These are phyloP conservation scores for Colletotrichum sublineola DNA, from an alignment of 2,329 filamentous ascomycete species.

Conservation along the genomic window DNA sequence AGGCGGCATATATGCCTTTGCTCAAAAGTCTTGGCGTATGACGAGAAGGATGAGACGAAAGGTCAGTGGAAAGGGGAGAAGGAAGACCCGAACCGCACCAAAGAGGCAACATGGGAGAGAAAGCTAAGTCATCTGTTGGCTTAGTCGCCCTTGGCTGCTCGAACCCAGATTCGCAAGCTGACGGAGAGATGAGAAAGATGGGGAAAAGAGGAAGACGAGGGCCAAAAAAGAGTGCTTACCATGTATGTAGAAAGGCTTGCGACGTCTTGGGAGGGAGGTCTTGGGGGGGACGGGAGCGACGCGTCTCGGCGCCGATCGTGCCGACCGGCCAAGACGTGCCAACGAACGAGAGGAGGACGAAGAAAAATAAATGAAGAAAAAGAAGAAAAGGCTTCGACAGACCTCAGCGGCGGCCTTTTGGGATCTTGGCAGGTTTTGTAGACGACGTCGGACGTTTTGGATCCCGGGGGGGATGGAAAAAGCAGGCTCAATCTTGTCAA, in stretches of 20 bases:
- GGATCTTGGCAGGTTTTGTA: conserved; percentile 5
- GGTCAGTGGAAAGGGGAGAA: not conserved
- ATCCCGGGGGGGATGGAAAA: not conserved
- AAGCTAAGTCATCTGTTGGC: not conserved
- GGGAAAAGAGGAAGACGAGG: not conserved
- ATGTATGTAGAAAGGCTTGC: not conserved
- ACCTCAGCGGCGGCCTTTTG: not conserved
- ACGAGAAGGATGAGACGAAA: not conserved
- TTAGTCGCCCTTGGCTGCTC: not conserved
- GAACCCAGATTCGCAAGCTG: not conserved
- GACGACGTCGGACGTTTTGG: conserved; percentile 11
- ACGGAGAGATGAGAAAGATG: not conserved
- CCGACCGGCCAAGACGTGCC: not conserved
- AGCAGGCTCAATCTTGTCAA: not conserved
- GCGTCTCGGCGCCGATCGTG: conserved; percentile 6
- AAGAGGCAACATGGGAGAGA: not conserved
- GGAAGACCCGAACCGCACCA: not conserved
- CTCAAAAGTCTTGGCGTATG: not conserved
- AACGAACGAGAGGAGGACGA: not conserved
- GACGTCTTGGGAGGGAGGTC: not conserved
- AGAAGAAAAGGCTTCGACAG: not conserved
- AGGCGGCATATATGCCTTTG: not conserved
- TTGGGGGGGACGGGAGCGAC: not conserved
- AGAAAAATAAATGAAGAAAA: too few species aligned
- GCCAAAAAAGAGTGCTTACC: not conserved